Percentiles rank a stretch among this genome's conserved stretches.
Evolutionary conservation across 345 rosid genomes (phyloP).

Genomic region (Hypericum perforatum): DNA sequence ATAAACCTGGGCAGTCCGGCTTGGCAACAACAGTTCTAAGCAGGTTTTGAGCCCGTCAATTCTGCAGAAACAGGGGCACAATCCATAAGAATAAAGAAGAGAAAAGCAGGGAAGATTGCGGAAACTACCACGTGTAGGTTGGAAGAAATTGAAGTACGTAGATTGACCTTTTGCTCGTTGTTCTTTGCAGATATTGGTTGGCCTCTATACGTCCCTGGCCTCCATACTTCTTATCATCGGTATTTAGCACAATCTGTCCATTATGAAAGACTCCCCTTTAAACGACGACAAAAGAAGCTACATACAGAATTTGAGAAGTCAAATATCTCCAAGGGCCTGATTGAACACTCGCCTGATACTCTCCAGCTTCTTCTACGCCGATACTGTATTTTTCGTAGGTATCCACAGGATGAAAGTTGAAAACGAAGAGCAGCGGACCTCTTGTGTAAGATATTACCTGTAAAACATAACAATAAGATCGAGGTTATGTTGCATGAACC

Average conservation of each 20-base stretch:
- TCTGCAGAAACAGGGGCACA: slow-evolving; percentile 33
- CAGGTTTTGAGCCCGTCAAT: slow-evolving; percentile 64
- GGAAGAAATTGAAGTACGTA: neutral
- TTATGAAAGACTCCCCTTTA: neutral
- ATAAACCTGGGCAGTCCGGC: slow-evolving; percentile 87
- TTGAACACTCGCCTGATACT: slow-evolving; percentile 53
- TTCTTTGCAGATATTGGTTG: slow-evolving; percentile 59
- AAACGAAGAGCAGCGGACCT: slow-evolving; percentile 82
- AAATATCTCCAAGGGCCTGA: neutral
- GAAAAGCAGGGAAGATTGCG: slow-evolving; percentile 9
- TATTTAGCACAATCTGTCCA: slow-evolving; percentile 59
- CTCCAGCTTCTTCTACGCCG: slow-evolving; percentile 96
- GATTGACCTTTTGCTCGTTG: slow-evolving; percentile 49
- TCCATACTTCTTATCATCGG: slow-evolving; percentile 74
- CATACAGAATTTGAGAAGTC: slow-evolving; percentile 1
- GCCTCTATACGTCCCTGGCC: slow-evolving; percentile 52
- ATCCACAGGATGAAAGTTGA: slow-evolving; percentile 81
- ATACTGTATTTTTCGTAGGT: slow-evolving; percentile 45
- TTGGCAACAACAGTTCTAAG: slow-evolving; percentile 70
- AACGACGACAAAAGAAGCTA: neutral
- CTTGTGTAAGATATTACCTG: slow-evolving; percentile 75
- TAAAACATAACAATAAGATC: slow-evolving; percentile 9
- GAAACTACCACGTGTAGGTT: neutral
- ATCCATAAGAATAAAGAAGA: slow-evolving; percentile 3
- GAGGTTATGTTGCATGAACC: too few relatives aligned